Conservation (phyloP, 2,329 filamentous ascomycete species). For the Pseudocercospora cruenta region DNA sequence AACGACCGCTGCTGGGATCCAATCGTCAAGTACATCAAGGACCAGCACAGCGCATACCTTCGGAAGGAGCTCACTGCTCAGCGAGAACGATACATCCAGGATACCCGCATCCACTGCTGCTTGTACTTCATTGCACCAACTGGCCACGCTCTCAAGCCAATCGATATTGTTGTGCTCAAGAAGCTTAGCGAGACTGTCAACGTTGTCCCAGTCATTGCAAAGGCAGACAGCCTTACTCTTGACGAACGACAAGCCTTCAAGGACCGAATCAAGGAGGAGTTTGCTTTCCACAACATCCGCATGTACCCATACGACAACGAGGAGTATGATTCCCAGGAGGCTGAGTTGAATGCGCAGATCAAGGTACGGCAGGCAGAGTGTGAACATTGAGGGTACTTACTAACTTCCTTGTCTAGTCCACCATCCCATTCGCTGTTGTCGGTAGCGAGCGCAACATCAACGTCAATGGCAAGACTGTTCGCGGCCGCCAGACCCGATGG, state of each 20-base stretch:
- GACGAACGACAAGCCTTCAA: conserved; percentile 97
- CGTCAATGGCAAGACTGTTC: conserved; percentile 92
- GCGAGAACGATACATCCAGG: conserved; percentile 98
- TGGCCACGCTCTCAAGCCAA: conserved; percentile 96
- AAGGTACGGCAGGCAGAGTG: conserved; percentile 64
- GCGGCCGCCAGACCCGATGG: conserved; percentile 96
- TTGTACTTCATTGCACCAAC: conserved; percentile 99
- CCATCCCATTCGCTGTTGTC: conserved; percentile 96
- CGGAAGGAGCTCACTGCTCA: conserved; percentile 99
- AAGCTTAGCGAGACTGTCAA: conserved; percentile 99
- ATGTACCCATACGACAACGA: conserved; percentile 99
- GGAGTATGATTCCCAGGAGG: conserved; percentile 96
- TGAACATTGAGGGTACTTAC: neutral
- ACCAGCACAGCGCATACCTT: conserved; percentile 98
- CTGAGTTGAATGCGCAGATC: conserved; percentile 89
- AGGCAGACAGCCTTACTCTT: conserved; percentile 92
- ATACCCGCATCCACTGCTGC: conserved; percentile 99
- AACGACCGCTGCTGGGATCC: conserved; percentile 99
- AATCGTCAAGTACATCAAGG: conserved; percentile 99
- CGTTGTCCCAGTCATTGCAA: conserved; percentile 97
- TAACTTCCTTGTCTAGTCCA: conserved; percentile 61
- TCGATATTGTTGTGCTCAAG: conserved; percentile 99
- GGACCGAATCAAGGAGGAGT: conserved; percentile 98
- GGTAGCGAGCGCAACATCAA: conserved; percentile 98
- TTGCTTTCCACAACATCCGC: conserved; percentile 98